Base-by-base conservation (phyloP, 1,284 basidiomycete genomes). In the Microbotryum saponariae region DNA sequence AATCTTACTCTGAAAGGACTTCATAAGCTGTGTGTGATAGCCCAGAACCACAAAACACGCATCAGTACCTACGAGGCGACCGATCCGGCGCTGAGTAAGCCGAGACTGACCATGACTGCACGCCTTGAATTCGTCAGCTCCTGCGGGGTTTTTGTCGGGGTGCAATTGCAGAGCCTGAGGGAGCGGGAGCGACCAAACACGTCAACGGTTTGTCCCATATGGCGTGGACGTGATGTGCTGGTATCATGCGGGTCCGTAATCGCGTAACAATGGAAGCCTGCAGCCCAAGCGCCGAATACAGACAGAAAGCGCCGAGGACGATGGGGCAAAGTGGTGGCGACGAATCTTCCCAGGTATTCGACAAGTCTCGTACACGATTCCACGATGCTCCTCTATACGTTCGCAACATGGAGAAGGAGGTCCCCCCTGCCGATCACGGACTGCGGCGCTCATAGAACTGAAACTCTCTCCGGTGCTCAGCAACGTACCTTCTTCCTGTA, bases 101-200 rank as follows among this genome's bases (percentile, higher is more conserved):
- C 37, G 31, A 14, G 10, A 81, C 85, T 70, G 79, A 92, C 88
- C 93, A 79, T 94, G 88, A 18, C 93, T 94, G 62, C 97, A 87
- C 75, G 96, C 91, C 76, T 98, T 97, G 87, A 98, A 98, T 64
- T 88, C 77, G 77, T 98, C 96, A 54, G 91, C 71, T 27, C 69
- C 69, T 46, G 69, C 64, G n/a, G 68, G 68, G 60, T 70, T 71
- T 67, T 70, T 69, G 61, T 54, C 42, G 69, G 93, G 94, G 77
- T 97, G 94, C 67, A 89, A 77, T 68, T 85, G 83, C 62, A 96
- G 78, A n/a, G 91, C 90, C n/a, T 23, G 45, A 42, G 18, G 16
- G 16, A 21, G 6, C 18, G 33, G 25, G 18, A 51, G n/a, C 9
- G n/a, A 33, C 31, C 18, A 51, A 51, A 10, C 50, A 27, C 21